Conservation (phyloP, 176 grass and related monocot genomes). For the Triticum urartu region DNA sequence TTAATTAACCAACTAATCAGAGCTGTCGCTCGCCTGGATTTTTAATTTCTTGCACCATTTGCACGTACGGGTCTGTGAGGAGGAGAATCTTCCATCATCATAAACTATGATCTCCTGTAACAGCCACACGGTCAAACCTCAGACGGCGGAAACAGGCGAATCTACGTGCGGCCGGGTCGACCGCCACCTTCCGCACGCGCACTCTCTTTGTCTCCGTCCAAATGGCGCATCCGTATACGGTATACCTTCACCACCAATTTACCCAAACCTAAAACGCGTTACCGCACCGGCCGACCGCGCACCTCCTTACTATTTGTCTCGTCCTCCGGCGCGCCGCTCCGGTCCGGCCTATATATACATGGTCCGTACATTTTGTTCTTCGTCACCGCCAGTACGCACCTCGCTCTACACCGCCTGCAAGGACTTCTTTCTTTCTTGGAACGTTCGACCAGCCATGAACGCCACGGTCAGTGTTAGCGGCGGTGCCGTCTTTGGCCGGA, state of each 20-base stretch:
- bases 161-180: not conserved
- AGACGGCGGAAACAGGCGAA: not conserved
- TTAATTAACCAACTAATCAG: not conserved
- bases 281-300: not conserved
- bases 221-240: not conserved
- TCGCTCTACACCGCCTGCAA: not conserved
- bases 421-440: not conserved
- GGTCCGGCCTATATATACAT: not conserved
- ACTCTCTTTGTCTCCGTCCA: not conserved
- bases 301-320: not conserved
- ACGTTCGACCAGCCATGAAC: constrained; percentile 12
- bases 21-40: not conserved
- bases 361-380: not conserved
- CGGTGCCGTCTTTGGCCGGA: not conserved
- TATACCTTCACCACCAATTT: not conserved
- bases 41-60: not conserved
- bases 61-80: not conserved
- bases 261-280: constrained; percentile 1
- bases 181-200: not conserved
- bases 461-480: not conserved
- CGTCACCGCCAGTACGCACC: not conserved
- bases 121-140: not conserved
- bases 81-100: not conserved
- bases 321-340: not conserved
- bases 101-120: not conserved